Base-by-base conservation (phyloP, 2,329 filamentous ascomycete genomes). In the Neonectria magnoliae region DNA sequence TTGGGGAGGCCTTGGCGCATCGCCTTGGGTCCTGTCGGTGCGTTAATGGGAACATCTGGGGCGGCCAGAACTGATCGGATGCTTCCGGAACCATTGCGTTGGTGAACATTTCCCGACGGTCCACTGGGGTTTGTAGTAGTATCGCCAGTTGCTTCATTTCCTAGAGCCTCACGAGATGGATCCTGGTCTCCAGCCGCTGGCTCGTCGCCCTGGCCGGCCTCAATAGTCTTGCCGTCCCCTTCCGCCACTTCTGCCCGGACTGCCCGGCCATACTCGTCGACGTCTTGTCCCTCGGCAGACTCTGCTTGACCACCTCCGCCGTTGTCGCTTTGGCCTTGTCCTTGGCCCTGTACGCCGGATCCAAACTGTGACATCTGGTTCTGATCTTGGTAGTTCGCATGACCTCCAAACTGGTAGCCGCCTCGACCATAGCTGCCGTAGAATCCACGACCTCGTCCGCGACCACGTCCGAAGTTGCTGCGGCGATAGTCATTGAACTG, bases 1-100 rank as follows among this genome's bases (percentile, higher is more conserved):
- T 97, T 97, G 56, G 93, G 92, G 11, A 94, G 83, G 31, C 94
- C 93, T 79, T 96, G 91, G 68, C 95, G 88, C 93, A 98, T 97
- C 18, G 96, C 96, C 80, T 96, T 94, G 52, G 96, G 96, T 10
- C 94, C 96, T 59, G 92, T 97, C 29, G 96, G 96, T 29, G 96
- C 96, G 81, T 85, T 93, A 80, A 89, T 78, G 48, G 88, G 88
- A 56, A 81, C 79, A 72, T 81, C 78, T 68, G 81, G 78, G 63
- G 71, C 75, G 57, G 78, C 64, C 63, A 75, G 60, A 29, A 79
- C 74, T 55, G 76, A 76, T 67, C 77, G 78, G 64, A 79, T 75
- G 42, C 70, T 65, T 50, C 70, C 71, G 13, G 69, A 50, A 29
- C 68, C 68, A 63, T 68, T 75, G 53, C 65, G 67, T 48, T 71